Conservation (phyloP, 2,329 filamentous ascomycete species). For the Pseudonectria buxi region DNA sequence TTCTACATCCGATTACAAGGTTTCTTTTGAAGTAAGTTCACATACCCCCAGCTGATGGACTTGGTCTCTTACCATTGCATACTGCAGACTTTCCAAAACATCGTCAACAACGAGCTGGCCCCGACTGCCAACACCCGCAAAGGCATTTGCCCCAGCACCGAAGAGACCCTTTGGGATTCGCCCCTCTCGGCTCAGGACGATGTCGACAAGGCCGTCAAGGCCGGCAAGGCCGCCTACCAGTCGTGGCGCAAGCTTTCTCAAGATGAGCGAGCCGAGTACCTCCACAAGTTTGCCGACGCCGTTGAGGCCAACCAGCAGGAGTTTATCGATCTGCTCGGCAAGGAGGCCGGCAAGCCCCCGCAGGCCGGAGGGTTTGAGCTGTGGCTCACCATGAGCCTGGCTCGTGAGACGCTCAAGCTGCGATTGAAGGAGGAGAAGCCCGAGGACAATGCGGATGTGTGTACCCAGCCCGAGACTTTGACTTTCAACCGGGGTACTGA, state of each 20-base stretch:
- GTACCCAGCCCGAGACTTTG: background rate
- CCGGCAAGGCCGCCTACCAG: constrained; percentile 21
- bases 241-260: constrained; percentile 22
- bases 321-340: constrained; percentile 15
- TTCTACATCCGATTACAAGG: constrained; percentile 1
- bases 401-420: constrained; percentile 7
- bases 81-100: constrained; percentile 32
- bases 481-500: background rate
- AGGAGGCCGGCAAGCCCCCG: constrained; percentile 21
- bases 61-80: too few relatives aligned
- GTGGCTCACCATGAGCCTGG: constrained; percentile 3
- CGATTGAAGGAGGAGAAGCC: constrained; percentile 13
- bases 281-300: constrained; percentile 20
- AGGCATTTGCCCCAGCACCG: constrained; percentile 24
- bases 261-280: constrained; percentile 18
- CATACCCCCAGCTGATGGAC: too few relatives aligned
- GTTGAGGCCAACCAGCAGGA: constrained; percentile 18
- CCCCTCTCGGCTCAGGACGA: constrained; percentile 23
- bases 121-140: constrained; percentile 12
- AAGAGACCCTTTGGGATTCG: constrained; percentile 24
- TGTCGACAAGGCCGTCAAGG: constrained; percentile 23
- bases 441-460: constrained; percentile 11
- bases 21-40: constrained; percentile 1
- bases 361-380: constrained; percentile 9
- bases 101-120: constrained; percentile 20